Evolutionary conservation across 768 basidiomycete species (phyloP), one percentile per base, ranked within the genome.

Genomic region (Pleurotus salmoneostramineus): DNA sequence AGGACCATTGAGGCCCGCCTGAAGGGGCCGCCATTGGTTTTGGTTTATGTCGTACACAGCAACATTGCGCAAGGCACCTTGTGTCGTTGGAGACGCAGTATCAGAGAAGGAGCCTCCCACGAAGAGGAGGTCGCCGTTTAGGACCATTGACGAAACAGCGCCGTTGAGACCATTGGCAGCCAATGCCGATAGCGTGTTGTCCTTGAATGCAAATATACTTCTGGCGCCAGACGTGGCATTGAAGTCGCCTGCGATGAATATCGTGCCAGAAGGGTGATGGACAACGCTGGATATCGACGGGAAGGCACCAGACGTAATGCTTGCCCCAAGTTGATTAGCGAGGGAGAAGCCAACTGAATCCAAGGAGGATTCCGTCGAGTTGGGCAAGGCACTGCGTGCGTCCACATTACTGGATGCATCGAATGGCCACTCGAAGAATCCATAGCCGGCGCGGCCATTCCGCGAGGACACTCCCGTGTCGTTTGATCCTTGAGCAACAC

Each of bases 21-120:
- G 82, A 3, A 97, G 72, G 1, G 88, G 58, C 11, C 70, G 71
- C 95, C 95, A 98, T 7, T 78, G 66, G 59, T 86, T 80, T 33
- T 75, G 76, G 52, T 72, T 64, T 8, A 93, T 73, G 61, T 94
- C 81, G 69, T 94, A 98, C 55, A 83, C 66, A 0, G 87, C 93
- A 34, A 96, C 70, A 36, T 85, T 81, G 45, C 70, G 70, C 36
- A 93, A 72, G 35, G 71, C 73, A 56, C 82, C 81, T 47, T 78
- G 72, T 2, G 76, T 79, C 0, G 86, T 83, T 12, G 77, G 72
- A 4, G 78, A 73, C 1, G 70, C 69, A 0, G 93, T 90, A 60
- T 90, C 87, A 0, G 77, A 80, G 75, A 99, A 99, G 0, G 84
- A 76, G 0, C 97, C 97, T n/a, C 93, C 96, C 42, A 95, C 84